phyloP scores from a whole-genome alignment of 1,139 yeast species.

The Saccharomyces pastorianus region DNA sequence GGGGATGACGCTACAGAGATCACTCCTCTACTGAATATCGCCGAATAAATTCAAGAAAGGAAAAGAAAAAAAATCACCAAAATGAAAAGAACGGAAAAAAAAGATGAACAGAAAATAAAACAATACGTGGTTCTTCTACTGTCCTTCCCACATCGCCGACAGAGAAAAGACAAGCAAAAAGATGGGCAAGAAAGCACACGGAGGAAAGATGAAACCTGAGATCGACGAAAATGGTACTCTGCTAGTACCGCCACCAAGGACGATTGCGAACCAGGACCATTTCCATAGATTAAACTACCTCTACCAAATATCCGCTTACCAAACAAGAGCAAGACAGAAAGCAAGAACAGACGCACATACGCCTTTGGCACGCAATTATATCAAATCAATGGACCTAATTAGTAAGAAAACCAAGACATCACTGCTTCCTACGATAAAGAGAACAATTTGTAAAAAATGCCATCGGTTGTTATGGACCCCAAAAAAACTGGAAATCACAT shows the following conservation, averaged over 20 bases:
- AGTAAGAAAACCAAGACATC: constrained; percentile 25
- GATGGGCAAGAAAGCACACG: background rate
- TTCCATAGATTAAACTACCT: constrained; percentile 27
- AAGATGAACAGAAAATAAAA: background rate
- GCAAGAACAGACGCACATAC: constrained; percentile 6
- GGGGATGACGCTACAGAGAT: background rate
- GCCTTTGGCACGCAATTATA: constrained; percentile 21
- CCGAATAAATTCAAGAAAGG: background rate
- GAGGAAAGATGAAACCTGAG: background rate
- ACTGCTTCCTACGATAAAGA: constrained; percentile 23
- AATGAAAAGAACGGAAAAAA: background rate
- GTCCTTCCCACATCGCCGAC: background rate
- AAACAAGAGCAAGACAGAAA: constrained; percentile 9
- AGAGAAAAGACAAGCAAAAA: background rate
- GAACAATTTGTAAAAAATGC: constrained; percentile 27
- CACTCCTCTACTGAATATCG: background rate
- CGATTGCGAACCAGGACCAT: constrained; percentile 23
- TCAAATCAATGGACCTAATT: constrained; percentile 20
- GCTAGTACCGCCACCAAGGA: constrained; percentile 19
- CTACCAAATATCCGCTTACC: constrained; percentile 22
- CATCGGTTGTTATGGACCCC: constrained; percentile 12
- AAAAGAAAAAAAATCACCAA: background rate
- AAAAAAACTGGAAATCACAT: background rate
- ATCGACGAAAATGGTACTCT: constrained; percentile 19
- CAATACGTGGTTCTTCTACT: background rate